Percentiles rank a stretch among this genome's conserved stretches.
Conservation (phyloP, 257 asterid genomes). For the Rehmannia glutinosa region DNA sequence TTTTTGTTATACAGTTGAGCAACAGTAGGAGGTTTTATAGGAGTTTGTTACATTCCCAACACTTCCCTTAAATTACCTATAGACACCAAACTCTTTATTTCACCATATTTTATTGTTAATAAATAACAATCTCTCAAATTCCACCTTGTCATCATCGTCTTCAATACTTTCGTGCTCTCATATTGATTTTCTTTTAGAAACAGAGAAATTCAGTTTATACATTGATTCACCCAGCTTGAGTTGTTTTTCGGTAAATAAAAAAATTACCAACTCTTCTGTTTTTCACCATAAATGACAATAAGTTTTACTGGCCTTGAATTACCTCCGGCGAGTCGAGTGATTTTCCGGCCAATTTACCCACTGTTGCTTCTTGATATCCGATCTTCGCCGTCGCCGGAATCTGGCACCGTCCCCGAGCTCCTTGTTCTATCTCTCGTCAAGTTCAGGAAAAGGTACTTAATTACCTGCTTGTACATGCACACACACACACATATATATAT, state of each 20-base stretch:
- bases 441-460: slow-evolving; percentile 48
- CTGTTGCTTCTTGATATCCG: slow-evolving; percentile 15
- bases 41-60: slow-evolving; percentile 23
- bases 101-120: not conserved
- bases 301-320: slow-evolving; percentile 29
- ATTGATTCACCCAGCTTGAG: not conserved
- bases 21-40: slow-evolving; percentile 18
- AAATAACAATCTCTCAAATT: not conserved
- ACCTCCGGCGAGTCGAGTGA: slow-evolving; percentile 22
- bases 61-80: not conserved
- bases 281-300: slow-evolving; percentile 75
- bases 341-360: slow-evolving; percentile 22
- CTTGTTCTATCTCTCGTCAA: slow-evolving; percentile 36
- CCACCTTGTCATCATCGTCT: not conserved
- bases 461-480: not conserved
- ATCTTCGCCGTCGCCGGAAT: slow-evolving; percentile 54
- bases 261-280: not conserved
- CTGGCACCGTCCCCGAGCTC: slow-evolving; percentile 34
- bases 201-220: not conserved
- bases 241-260: not conserved
- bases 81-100: not conserved
- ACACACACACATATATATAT: not conserved
- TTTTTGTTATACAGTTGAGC: not conserved
- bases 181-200: not conserved
- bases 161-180: not conserved